These are phyloP conservation scores for Heritiera littoralis DNA, from an alignment of 345 rosid species.

Conservation along the genomic window DNA sequence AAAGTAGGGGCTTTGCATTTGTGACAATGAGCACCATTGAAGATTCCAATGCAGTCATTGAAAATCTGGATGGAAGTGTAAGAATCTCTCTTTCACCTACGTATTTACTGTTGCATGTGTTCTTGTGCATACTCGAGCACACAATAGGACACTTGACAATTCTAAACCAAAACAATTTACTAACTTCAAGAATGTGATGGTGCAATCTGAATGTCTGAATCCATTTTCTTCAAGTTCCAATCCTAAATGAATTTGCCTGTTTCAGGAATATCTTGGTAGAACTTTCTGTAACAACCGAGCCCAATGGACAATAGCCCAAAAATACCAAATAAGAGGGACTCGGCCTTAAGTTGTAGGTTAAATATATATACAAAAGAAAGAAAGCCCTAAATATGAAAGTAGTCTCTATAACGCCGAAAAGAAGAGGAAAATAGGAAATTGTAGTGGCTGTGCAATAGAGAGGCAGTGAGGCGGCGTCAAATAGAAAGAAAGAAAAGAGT, in stretches of 20 bases:
- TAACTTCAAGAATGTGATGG: not conserved
- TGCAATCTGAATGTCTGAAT: not conserved
- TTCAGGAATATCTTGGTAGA: slow-evolving; percentile 73
- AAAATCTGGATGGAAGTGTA: slow-evolving; percentile 92
- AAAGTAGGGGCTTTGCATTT: slow-evolving; percentile 89
- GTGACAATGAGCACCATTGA: slow-evolving; percentile 87
- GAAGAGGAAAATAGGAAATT: too few species aligned
- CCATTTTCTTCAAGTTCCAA: not conserved
- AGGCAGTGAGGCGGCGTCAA: too few species aligned
- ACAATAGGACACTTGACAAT: not conserved
- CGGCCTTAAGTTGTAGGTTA: too few species aligned
- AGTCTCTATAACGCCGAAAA: too few species aligned
- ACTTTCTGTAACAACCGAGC: too few species aligned
- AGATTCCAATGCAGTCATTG: slow-evolving; percentile 64
- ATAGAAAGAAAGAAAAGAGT: too few species aligned
- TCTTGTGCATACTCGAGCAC: not conserved
- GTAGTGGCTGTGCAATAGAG: too few species aligned
- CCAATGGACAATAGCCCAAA: too few species aligned
- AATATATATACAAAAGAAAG: too few species aligned
- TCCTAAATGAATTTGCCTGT: slow-evolving; percentile 1
- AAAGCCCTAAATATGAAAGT: too few species aligned
- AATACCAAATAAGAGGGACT: too few species aligned
- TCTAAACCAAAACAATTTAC: not conserved
- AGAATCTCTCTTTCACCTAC: slow-evolving; percentile 22
- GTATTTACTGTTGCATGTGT: not conserved